phyloP scores from a whole-genome alignment of 257 asterid genomes.

The Solanum ossicruentum region DNA sequence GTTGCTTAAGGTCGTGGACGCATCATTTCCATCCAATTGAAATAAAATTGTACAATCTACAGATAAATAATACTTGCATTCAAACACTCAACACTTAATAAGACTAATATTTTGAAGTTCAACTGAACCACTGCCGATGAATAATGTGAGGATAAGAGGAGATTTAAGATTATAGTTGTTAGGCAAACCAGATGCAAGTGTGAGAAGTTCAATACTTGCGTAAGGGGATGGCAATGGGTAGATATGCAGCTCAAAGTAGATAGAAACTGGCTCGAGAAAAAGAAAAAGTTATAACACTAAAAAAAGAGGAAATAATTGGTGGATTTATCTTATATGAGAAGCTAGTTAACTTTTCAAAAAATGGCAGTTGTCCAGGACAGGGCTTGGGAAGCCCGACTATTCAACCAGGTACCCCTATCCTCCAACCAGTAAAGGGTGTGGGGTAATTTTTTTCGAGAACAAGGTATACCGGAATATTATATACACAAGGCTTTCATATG shows the following conservation, averaged over 20 bases:
- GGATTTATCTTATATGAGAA: not conserved
- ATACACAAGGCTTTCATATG: not conserved
- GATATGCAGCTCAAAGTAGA: not conserved
- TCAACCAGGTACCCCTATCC: not conserved
- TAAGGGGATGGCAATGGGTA: not conserved
- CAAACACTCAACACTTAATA: not conserved
- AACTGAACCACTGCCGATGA: not conserved
- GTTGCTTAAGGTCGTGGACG: not conserved
- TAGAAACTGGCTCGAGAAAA: not conserved
- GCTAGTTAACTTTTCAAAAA: not conserved
- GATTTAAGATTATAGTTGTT: not conserved
- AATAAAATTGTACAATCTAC: not conserved
- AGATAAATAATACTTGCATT: not conserved
- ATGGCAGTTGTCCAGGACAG: not conserved
- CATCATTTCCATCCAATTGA: not conserved
- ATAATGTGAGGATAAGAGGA: not conserved
- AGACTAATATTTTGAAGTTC: not conserved
- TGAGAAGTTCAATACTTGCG: not conserved
- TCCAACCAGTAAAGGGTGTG: not conserved
- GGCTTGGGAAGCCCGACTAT: not conserved
- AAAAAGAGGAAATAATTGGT: not conserved
- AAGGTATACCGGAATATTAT: not conserved
- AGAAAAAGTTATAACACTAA: not conserved
- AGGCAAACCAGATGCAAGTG: not conserved
- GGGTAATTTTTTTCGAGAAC: not conserved